A percentile compares a stretch with the other conserved stretches of the same genome.
phyloP scores from a whole-genome alignment of 306 rosid species.

The Prunus kanzakura region DNA sequence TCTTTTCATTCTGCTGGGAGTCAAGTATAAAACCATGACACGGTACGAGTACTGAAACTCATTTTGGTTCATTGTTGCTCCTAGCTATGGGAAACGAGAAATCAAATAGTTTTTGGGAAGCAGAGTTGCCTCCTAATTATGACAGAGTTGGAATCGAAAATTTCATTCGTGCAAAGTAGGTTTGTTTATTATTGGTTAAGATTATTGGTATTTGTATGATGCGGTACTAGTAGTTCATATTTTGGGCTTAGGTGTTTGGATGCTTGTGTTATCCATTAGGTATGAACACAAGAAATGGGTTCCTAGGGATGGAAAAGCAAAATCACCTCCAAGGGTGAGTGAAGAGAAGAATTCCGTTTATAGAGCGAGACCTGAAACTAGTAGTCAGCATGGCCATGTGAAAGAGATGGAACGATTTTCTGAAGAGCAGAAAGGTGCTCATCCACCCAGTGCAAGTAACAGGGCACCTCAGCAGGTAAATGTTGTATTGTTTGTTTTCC shows the following conservation, averaged over 20 bases:
- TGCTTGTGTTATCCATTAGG: slow-evolving; percentile 35
- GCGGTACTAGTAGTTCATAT: not conserved
- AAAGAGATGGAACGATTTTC: slow-evolving; percentile 35
- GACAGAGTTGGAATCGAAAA: slow-evolving; percentile 92
- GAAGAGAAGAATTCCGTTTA: slow-evolving; percentile 45
- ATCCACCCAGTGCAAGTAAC: slow-evolving; percentile 29
- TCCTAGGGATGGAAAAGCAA: slow-evolving; percentile 61
- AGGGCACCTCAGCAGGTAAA: slow-evolving; percentile 9
- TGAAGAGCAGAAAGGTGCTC: slow-evolving; percentile 54
- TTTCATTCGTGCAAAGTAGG: slow-evolving; percentile 92
- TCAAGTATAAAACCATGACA: not conserved
- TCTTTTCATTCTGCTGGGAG: slow-evolving; percentile 10
- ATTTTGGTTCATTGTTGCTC: slow-evolving; percentile 8
- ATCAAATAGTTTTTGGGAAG: slow-evolving; percentile 86
- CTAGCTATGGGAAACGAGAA: slow-evolving; percentile 82
- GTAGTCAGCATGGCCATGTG: slow-evolving; percentile 42
- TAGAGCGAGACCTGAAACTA: slow-evolving; percentile 55
- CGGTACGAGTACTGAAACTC: not conserved
- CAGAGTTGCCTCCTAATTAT: slow-evolving; percentile 81
- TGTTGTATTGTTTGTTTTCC: not conserved
- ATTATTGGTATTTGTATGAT: not conserved
- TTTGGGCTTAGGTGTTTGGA: slow-evolving; percentile 13
- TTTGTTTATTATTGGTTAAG: slow-evolving; percentile 15
- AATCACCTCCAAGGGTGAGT: slow-evolving; percentile 45
- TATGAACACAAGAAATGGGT: slow-evolving; percentile 87